These are phyloP conservation scores for Leishmania major DNA, from an alignment of 208 protist species.

Conservation along the genomic window DNA sequence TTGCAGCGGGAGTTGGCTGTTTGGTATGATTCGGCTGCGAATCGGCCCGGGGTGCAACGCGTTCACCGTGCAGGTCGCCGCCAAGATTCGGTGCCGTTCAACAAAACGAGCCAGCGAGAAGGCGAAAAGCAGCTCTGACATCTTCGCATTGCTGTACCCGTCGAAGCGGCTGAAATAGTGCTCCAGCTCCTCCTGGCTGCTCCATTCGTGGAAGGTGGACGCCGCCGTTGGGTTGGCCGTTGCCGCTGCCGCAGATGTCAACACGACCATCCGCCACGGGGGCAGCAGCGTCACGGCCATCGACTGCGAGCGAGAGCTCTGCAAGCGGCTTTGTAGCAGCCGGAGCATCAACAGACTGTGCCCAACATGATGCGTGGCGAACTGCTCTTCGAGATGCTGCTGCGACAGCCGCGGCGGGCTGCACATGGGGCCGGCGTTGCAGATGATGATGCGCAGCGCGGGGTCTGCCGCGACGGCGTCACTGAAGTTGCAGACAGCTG, in stretches of 20 bases:
- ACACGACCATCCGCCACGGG: conserved; percentile 53
- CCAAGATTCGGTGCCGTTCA: conserved; percentile 36
- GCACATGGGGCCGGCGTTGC: conserved; percentile 48
- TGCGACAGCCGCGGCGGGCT: conserved; percentile 40
- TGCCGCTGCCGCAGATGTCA: conserved; percentile 48
- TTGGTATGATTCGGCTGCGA: conserved; percentile 41
- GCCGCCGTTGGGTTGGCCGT: conserved; percentile 34
- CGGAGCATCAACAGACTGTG: conserved; percentile 66
- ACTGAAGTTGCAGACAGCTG: conserved; percentile 45
- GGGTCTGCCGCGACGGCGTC: conserved; percentile 42
- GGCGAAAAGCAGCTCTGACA: conserved; percentile 72
- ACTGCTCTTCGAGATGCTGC: conserved; percentile 61
- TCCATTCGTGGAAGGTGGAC: conserved; percentile 41
- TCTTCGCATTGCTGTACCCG: conserved; percentile 60
- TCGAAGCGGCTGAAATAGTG: conserved; percentile 38
- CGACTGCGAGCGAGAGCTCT: conserved; percentile 29
- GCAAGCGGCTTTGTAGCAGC: conserved; percentile 31
- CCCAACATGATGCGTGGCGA: conserved; percentile 59
- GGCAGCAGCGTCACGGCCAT: conserved; percentile 23
- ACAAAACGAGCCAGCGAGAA: conserved; percentile 62
- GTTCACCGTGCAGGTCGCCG: conserved; percentile 51
- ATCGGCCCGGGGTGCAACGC: conserved; percentile 60
- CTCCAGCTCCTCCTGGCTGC: conserved; percentile 20
- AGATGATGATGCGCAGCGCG: conserved; percentile 60
- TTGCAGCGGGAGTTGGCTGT: conserved; percentile 44